phyloP scores from a whole-genome alignment of 2,329 filamentous ascomycete genomes.

The Monilinia vaccinii-corymbosi region DNA sequence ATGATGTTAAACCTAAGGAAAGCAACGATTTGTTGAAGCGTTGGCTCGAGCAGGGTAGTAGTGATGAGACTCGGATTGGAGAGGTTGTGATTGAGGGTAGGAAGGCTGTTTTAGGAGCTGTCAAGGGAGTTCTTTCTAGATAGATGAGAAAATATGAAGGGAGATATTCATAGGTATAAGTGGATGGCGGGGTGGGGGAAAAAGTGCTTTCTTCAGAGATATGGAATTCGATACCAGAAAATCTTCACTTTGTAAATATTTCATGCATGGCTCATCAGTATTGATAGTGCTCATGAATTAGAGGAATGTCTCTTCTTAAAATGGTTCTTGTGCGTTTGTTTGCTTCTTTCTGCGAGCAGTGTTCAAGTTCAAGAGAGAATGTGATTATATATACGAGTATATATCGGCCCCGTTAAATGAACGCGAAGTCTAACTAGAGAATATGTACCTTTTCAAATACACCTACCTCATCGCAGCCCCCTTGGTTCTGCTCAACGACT shows the following conservation, averaged over 20 bases:
- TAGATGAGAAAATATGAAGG: constrained; percentile 11
- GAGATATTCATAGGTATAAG: too few relatives aligned
- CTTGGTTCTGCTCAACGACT: too few relatives aligned
- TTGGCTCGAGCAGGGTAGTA: constrained; percentile 58
- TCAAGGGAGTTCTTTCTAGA: constrained; percentile 24
- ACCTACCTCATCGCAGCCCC: too few relatives aligned
- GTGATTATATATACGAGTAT: neutral
- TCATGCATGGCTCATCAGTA: neutral
- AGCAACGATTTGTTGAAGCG: constrained; percentile 74
- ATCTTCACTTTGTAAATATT: neutral
- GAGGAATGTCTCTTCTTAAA: neutral
- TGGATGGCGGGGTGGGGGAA: neutral
- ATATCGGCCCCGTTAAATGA: neutral
- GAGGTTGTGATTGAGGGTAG: constrained; percentile 25
- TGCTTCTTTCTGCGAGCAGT: neutral
- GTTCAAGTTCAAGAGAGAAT: neutral
- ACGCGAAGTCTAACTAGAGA: too few relatives aligned
- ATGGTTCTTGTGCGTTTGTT: neutral
- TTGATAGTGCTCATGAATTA: neutral
- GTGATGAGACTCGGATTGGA: constrained; percentile 26
- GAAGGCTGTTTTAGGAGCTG: constrained; percentile 23
- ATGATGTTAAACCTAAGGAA: constrained; percentile 79
- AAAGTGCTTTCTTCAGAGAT: too few relatives aligned
- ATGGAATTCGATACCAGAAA: neutral
- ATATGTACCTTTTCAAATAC: too few relatives aligned